These are phyloP conservation scores for Prorocentrum cordatum DNA, from an alignment of 169 alveolate species.

Conservation along the genomic window DNA sequence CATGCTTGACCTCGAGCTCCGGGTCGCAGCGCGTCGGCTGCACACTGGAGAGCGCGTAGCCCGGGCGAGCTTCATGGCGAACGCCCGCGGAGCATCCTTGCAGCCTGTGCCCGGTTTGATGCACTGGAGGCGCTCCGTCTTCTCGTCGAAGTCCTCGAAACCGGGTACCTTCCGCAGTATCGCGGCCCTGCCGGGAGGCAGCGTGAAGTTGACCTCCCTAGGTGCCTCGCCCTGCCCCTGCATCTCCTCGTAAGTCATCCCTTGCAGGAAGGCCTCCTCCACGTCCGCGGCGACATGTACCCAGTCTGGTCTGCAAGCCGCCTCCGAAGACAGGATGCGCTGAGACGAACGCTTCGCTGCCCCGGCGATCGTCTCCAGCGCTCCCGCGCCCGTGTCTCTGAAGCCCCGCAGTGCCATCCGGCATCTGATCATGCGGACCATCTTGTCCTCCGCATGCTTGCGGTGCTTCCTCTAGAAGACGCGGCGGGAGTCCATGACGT, in stretches of 20 bases:
- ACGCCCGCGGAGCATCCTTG: neutral
- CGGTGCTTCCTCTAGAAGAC: neutral
- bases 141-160: neutral
- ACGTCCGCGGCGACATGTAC: neutral
- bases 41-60: neutral
- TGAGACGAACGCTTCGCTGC: neutral
- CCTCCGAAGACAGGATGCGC: neutral
- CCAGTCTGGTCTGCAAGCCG: neutral
- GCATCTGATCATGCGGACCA: neutral
- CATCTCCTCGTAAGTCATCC: neutral
- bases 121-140: neutral
- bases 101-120: neutral
- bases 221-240: neutral
- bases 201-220: neutral
- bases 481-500: neutral
- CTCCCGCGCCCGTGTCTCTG: neutral
- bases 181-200: neutral
- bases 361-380: neutral
- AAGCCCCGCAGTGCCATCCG: neutral
- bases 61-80: neutral
- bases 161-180: neutral
- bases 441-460: neutral
- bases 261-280: neutral
- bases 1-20: neutral
- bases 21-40: neutral